Percentiles rank a stretch among this genome's conserved stretches.
Conservation (phyloP, 495 filamentous ascomycete genomes). For the Tuber calosporum region DNA sequence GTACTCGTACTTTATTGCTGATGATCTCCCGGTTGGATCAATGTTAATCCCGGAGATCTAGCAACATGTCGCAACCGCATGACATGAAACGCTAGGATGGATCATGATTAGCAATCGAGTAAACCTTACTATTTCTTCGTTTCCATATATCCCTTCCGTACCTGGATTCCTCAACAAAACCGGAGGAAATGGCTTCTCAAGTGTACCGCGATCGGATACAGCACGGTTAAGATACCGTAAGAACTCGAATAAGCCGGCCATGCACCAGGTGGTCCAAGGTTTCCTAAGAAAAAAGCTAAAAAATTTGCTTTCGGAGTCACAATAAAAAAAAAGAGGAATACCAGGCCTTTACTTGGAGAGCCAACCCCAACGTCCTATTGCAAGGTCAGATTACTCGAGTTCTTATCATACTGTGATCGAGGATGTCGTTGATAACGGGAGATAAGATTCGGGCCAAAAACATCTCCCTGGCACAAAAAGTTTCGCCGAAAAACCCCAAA, state of each 20-base stretch:
- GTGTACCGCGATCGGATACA: neutral
- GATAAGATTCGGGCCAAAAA: neutral
- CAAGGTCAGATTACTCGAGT: neutral
- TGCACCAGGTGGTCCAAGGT: neutral
- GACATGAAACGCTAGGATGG: neutral
- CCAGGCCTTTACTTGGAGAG: neutral
- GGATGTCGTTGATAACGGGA: neutral
- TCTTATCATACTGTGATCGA: neutral
- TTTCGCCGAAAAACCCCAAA: neutral
- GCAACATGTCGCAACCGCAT: constrained; percentile 3
- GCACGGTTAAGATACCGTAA: neutral
- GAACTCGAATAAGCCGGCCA: neutral
- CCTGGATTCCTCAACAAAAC: constrained; percentile 1
- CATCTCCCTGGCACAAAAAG: neutral
- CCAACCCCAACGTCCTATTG: neutral
- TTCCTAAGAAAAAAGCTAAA: neutral
- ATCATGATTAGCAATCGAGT: constrained; percentile 2
- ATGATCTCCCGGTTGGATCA: constrained; percentile 6
- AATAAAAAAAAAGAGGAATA: neutral
- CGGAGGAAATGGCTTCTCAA: neutral
- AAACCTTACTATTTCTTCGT: neutral
- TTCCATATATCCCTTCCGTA: neutral
- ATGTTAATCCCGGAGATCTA: constrained; percentile 3
- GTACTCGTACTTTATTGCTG: neutral
- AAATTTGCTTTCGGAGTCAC: neutral